Percentiles rank a stretch among this genome's conserved stretches.
Evolutionary conservation across 768 basidiomycete species (phyloP).

Genomic region (Multifurca ochricompacta): DNA sequence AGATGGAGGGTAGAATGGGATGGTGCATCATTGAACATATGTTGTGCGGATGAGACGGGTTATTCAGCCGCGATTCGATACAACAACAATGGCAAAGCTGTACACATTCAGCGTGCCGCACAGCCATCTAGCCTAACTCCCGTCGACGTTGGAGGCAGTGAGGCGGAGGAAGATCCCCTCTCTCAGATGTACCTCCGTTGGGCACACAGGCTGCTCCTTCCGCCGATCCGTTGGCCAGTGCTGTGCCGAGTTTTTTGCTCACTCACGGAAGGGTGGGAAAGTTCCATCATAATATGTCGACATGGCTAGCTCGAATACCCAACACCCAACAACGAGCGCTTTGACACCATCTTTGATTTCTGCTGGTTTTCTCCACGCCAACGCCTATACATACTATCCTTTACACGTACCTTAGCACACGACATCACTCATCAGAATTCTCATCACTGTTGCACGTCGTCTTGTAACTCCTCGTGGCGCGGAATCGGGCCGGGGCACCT

Average conservation of each 20-base stretch:
- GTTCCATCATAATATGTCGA: background rate
- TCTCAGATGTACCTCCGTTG: background rate
- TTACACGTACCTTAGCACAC: background rate
- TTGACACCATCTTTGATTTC: conserved; percentile 2
- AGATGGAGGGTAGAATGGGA: too few species aligned
- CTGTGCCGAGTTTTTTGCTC: background rate
- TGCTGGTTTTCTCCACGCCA: background rate
- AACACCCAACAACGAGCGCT: background rate
- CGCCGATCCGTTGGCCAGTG: background rate
- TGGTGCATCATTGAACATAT: too few species aligned
- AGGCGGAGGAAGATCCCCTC: background rate
- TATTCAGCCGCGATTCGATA: background rate
- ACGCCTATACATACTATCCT: background rate
- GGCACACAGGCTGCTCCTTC: too few species aligned
- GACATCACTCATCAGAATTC: background rate
- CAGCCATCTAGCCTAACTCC: background rate
- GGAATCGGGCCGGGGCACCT: too few species aligned
- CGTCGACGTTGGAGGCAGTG: conserved; percentile 6
- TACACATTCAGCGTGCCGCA: background rate
- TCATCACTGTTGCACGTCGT: background rate
- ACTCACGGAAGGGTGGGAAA: background rate
- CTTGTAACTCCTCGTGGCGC: too few species aligned
- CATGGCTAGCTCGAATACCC: background rate
- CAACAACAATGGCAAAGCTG: too few species aligned
- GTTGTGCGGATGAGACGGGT: too few species aligned